These are phyloP conservation scores for Tricholoma flavovirens DNA, from an alignment of 768 basidiomycete species.

Conservation along the genomic window DNA sequence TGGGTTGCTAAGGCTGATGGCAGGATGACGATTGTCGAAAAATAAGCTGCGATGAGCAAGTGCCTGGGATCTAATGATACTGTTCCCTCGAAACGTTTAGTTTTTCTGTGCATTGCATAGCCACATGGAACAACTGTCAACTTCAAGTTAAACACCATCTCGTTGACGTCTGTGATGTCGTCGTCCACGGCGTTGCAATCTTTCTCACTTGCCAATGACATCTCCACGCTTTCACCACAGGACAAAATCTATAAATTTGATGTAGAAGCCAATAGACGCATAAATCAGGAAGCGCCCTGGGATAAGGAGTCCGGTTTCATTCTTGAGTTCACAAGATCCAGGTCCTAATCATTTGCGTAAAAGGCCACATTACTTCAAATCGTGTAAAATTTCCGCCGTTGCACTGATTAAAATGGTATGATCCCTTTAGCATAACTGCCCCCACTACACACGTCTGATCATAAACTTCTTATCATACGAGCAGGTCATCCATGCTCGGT, in stretches of 20 bases:
- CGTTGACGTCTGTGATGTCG: conserved; percentile 14
- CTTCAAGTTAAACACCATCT: no score
- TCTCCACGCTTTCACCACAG: conserved; percentile 63
- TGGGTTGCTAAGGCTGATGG: not conserved
- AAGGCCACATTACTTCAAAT: conserved; percentile 80
- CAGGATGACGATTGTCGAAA: not conserved
- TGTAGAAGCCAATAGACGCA: conserved; percentile 54
- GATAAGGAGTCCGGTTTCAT: conserved; percentile 65
- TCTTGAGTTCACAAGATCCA: conserved; percentile 3
- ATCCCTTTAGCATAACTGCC: not conserved
- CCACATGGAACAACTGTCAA: not conserved
- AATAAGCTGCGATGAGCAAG: not conserved
- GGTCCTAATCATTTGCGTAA: conserved; percentile 3
- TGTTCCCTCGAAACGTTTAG: no score
- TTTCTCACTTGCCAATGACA: conserved; percentile 67
- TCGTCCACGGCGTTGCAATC: conserved; percentile 64
- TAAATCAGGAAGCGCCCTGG: conserved; percentile 78
- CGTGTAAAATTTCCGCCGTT: conserved; percentile 92
- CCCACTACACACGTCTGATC: not conserved
- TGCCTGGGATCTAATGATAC: not conserved
- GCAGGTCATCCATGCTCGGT: conserved; percentile 96
- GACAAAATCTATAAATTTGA: conserved; percentile 81
- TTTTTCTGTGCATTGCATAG: not conserved
- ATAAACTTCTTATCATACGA: not conserved
- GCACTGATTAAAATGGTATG: conserved; percentile 92